phyloP scores from a whole-genome alignment of 345 rosid species.

The Bruguiera parviflora region DNA sequence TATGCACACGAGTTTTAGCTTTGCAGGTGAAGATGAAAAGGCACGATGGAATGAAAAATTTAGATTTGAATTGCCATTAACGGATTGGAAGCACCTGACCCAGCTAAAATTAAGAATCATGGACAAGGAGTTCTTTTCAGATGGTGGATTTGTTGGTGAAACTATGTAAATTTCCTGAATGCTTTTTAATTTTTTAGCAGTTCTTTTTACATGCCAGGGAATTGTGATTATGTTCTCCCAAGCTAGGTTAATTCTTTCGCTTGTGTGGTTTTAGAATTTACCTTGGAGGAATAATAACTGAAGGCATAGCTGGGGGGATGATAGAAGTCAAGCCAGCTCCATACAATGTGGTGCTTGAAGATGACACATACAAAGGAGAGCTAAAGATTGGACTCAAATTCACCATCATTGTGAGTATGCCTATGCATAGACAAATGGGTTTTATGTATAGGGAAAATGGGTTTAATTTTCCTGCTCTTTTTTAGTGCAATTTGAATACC shows the following conservation, averaged over 20 bases:
- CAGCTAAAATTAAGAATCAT: slow-evolving; percentile 66
- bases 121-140: slow-evolving; percentile 52
- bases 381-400: slow-evolving; percentile 68
- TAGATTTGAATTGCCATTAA: slow-evolving; percentile 45
- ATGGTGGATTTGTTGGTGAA: slow-evolving; percentile 73
- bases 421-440: neutral
- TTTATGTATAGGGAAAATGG: no score
- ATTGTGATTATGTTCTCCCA: no score
- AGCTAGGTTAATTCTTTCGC: neutral
- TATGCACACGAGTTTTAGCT: neutral
- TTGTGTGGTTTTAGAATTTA: slow-evolving; percentile 40
- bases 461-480: no score
- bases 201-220: no score
- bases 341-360: slow-evolving; percentile 75
- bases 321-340: slow-evolving; percentile 57
- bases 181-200: no score
- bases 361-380: slow-evolving; percentile 69
- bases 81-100: slow-evolving; percentile 49
- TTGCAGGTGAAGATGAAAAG: slow-evolving; percentile 47
- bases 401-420: slow-evolving; percentile 40
- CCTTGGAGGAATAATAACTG: slow-evolving; percentile 65
- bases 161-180: slow-evolving; percentile 42
- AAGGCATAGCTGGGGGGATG: slow-evolving; percentile 54
- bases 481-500: neutral
- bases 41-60: slow-evolving; percentile 89